Percentiles rank a stretch among this genome's conserved stretches.
phyloP scores from a whole-genome alignment of 1,284 basidiomycete genomes.

The Trichosporon ovoides region DNA sequence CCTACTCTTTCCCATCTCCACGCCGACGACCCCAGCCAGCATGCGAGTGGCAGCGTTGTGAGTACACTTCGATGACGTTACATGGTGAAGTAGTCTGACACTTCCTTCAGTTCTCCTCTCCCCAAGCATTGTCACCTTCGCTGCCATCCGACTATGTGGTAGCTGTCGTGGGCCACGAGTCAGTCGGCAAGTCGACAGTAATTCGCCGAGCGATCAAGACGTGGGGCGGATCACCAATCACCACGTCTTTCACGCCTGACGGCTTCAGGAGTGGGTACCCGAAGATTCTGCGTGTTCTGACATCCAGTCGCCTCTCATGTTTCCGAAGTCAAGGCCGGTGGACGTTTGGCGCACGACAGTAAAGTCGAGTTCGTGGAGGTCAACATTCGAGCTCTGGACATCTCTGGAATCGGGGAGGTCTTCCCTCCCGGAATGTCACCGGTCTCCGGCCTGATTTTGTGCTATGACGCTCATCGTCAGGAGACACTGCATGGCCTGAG shows the following conservation, averaged over 20 bases:
- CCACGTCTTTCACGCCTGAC: slow-evolving; percentile 13
- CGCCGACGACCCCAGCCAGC: neutral
- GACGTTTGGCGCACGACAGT: slow-evolving; percentile 29
- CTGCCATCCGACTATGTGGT: slow-evolving; percentile 33
- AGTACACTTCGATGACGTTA: neutral
- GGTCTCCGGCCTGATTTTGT: slow-evolving; percentile 41
- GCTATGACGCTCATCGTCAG: slow-evolving; percentile 42
- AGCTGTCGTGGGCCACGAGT: slow-evolving; percentile 41
- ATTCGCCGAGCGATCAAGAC: slow-evolving; percentile 39
- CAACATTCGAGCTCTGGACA: slow-evolving; percentile 28
- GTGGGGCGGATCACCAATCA: slow-evolving; percentile 34
- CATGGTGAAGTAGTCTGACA: neutral
- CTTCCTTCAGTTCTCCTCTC: neutral
- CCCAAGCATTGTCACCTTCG: neutral
- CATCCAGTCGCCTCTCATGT: slow-evolving; percentile 32
- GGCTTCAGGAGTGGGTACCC: slow-evolving; percentile 23
- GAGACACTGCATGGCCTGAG: slow-evolving; percentile 33
- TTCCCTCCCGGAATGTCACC: slow-evolving; percentile 19
- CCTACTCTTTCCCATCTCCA: neutral
- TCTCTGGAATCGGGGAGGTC: slow-evolving; percentile 9
- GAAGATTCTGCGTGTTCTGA: neutral
- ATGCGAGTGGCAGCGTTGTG: neutral
- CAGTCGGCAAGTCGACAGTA: slow-evolving; percentile 44
- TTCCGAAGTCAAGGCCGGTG: slow-evolving; percentile 38
- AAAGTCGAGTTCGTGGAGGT: slow-evolving; percentile 44